Percentiles rank a stretch among this genome's conserved stretches.
Evolutionary conservation across 352 stramenopile species (phyloP).

Genomic region (Pythium dissotocum): DNA sequence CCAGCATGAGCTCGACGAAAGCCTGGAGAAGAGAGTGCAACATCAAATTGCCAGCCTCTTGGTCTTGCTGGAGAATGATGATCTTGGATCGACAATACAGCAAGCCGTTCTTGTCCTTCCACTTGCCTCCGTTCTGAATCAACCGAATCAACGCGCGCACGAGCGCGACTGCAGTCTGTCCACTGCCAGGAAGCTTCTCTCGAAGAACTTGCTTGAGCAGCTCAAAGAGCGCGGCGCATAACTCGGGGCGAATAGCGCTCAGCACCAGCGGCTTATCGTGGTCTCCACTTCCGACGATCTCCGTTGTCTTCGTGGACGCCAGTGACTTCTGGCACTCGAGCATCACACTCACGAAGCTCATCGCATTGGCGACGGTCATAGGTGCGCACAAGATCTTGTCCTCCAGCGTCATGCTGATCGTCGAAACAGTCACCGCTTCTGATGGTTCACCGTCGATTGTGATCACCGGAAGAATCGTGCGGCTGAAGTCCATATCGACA

Average conservation of each 20-base stretch:
- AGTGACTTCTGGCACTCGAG: slow-evolving; percentile 44
- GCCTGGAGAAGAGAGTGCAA: slow-evolving; percentile 73
- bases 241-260: slow-evolving; percentile 49
- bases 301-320: background rate
- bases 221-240: slow-evolving; percentile 66
- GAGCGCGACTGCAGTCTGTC: slow-evolving; percentile 55
- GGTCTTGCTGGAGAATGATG: slow-evolving; percentile 79
- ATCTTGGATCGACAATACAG: slow-evolving; percentile 88
- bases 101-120: slow-evolving; percentile 70
- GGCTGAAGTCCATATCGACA: slow-evolving; percentile 60
- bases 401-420: slow-evolving; percentile 66
- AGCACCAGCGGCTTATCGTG: slow-evolving; percentile 4
- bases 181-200: slow-evolving; percentile 57
- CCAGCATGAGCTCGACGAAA: slow-evolving; percentile 82
- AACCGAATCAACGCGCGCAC: slow-evolving; percentile 68
- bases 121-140: slow-evolving; percentile 59
- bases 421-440: slow-evolving; percentile 35
- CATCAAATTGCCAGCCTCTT: slow-evolving; percentile 74
- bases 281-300: background rate
- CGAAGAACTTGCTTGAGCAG: slow-evolving; percentile 70
- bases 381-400: slow-evolving; percentile 73
- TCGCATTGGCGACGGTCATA: slow-evolving; percentile 57
- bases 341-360: slow-evolving; percentile 68
- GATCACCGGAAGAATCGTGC: slow-evolving; percentile 61
- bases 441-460: slow-evolving; percentile 41